phyloP scores from a whole-genome alignment of 2,329 filamentous ascomycete species.

The Fusarium sp. region DNA sequence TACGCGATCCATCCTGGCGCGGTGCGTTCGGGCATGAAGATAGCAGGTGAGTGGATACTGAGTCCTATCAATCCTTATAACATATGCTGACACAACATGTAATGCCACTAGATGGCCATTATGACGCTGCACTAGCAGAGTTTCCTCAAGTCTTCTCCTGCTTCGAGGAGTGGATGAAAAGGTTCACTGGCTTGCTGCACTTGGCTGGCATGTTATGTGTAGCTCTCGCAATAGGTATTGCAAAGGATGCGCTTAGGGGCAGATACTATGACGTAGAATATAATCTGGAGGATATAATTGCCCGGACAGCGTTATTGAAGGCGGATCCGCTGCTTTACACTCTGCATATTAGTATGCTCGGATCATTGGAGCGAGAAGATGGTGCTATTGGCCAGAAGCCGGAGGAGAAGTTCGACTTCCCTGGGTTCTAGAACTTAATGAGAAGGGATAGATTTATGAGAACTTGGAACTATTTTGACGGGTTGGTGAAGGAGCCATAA shows the following conservation, averaged over 20 bases:
- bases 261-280: background rate
- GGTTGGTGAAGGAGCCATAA: background rate
- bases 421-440: background rate
- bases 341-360: background rate
- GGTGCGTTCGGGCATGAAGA: background rate
- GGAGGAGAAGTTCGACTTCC: background rate
- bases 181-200: background rate
- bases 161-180: background rate
- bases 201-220: background rate
- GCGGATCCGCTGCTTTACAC: background rate
- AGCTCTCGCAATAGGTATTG: background rate
- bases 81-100: background rate
- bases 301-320: fast-evolving
- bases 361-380: background rate
- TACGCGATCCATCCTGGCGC: background rate
- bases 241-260: background rate
- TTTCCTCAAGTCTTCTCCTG: background rate
- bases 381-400: background rate
- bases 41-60: background rate
- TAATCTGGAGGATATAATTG: background rate
- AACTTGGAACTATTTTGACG: background rate
- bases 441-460: background rate
- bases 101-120: background rate
- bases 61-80: fast-evolving
- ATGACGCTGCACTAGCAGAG: background rate